Evolutionary conservation across 78 protist species (phyloP).

Genomic region (Cavenderia fasciculata): DNA sequence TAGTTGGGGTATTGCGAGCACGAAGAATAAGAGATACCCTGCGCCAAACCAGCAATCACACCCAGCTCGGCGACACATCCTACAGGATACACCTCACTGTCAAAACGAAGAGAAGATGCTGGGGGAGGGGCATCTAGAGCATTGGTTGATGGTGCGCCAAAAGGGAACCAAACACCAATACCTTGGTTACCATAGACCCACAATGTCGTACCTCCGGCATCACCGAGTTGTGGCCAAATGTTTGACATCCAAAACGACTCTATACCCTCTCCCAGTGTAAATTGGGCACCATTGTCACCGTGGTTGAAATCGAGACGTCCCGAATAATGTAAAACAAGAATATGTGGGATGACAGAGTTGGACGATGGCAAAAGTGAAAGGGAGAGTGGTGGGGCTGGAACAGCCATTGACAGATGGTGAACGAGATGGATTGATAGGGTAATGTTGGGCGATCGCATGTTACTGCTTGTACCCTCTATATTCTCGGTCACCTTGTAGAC

Average conservation of each 20-base stretch:
- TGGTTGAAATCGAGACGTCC: constrained; percentile 55
- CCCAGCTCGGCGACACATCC: constrained; percentile 77
- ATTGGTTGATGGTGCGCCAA: constrained; percentile 25
- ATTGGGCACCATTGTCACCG: constrained; percentile 59
- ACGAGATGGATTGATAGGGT: constrained; percentile 1
- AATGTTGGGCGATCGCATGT: background rate
- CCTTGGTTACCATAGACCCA: constrained; percentile 82
- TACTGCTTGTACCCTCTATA: too few relatives aligned
- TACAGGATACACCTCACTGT: constrained; percentile 79
- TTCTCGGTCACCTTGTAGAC: constrained; percentile 28
- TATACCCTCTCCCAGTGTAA: constrained; percentile 9
- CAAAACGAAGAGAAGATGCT: constrained; percentile 57
- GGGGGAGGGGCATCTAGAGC: constrained; percentile 13
- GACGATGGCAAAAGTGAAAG: constrained; percentile 23
- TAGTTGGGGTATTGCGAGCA: constrained; percentile 75
- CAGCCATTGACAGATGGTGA: constrained; percentile 48
- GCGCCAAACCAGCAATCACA: constrained; percentile 75
- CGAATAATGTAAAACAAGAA: constrained; percentile 43
- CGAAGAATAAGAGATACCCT: constrained; percentile 57
- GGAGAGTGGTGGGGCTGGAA: constrained; percentile 48
- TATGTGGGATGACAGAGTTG: constrained; percentile 40
- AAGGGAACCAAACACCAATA: constrained; percentile 82
- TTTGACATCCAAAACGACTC: constrained; percentile 82
- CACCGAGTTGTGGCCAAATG: constrained; percentile 20
- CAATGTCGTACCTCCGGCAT: constrained; percentile 69